phyloP scores from a whole-genome alignment of 164 flowering plant genomes.

The Buxus sempervirens region DNA sequence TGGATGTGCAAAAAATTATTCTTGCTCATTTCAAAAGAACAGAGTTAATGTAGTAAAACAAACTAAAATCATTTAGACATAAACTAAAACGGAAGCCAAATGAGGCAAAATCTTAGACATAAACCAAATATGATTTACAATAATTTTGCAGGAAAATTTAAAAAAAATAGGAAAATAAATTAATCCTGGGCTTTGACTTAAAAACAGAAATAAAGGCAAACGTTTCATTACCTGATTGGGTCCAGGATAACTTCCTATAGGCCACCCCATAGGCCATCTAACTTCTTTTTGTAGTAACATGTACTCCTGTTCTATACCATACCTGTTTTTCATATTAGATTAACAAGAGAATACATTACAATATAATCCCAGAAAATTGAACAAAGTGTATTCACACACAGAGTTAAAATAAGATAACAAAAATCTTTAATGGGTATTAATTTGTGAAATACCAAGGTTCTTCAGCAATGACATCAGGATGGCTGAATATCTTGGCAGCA shows the following conservation, averaged over 20 bases:
- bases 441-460: background rate
- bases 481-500: background rate
- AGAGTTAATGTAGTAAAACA: background rate
- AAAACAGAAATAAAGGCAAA: background rate
- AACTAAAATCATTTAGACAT: background rate
- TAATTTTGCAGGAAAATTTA: no score
- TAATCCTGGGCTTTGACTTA: background rate
- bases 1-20: background rate
- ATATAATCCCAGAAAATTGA: no score
- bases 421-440: no score
- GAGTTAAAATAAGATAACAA: no score
- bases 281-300: background rate
- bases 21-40: background rate
- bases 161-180: no score
- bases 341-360: background rate
- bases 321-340: slow-evolving; percentile 35
- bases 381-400: no score
- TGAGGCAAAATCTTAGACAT: background rate
- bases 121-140: background rate
- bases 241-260: slow-evolving; percentile 42
- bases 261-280: slow-evolving; percentile 48
- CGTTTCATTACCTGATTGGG: slow-evolving; percentile 38
- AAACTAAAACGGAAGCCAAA: background rate
- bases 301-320: slow-evolving; percentile 24
- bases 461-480: background rate